Evolutionary conservation across 257 asterid species (phyloP), one percentile per base, ranked within the genome.

Genomic region (Petunia secreta): DNA sequence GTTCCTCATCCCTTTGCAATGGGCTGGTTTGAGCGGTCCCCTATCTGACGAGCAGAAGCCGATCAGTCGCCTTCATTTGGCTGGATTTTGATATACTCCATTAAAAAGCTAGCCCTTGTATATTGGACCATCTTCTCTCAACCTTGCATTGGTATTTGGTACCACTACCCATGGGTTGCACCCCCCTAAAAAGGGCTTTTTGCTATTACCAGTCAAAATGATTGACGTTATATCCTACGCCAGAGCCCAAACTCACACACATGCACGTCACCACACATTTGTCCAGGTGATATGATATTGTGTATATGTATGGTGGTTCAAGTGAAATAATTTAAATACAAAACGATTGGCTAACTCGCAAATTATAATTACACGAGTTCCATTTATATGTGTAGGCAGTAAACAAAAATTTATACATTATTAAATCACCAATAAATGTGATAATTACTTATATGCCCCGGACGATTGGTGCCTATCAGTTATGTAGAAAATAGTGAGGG

Each of bases 1-100:
- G 39, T 48, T 46, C 16, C 11, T 46, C 8, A 44, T 69, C 58
- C 1, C 10, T 69, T 4, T 0, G 75, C 59, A 69, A 46, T 69
- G 58, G 77, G 77, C 16, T 46, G 43, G 77, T 54, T 69, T 69
- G 59, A 46, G 58, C 59, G 77, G 77, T 69, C 77, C 77, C 77
- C 77, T 46, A 25, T 46, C 25, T 8, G 34, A 55, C 1, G 8
- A 25, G 38, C 37, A 66, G 53, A 37, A 66, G 6, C 53, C 37
- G 52, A 40, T 25, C 9, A 36, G 43, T 46, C 76, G 59, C 59
- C 77, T 69, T 69, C 77, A 69, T 11, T 69, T 5, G 59, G 77
- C 43, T 69, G 77, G 2, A 25, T 48, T 25, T 10, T 25, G 14
- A 34, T 60, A 1, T 34, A 25, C 25, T 25, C 25, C 25, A 34